These are phyloP conservation scores for Triticum timopheevii DNA, from an alignment of 176 grass and related monocot species.

Conservation along the genomic window DNA sequence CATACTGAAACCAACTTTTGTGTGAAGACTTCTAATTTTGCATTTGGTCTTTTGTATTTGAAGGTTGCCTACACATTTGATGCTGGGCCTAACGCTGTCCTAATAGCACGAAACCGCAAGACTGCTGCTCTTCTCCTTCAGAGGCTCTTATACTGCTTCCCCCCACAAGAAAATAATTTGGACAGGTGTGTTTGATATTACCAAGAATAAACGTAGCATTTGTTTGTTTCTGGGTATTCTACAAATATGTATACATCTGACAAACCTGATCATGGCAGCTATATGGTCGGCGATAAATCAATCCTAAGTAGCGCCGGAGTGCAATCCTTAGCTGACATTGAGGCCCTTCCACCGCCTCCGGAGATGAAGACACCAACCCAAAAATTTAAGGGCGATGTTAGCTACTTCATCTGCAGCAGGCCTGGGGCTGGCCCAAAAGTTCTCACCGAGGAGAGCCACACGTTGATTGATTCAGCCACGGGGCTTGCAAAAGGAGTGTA, in stretches of 20 bases:
- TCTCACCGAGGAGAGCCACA: slow-evolving; percentile 17
- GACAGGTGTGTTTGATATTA: slow-evolving; percentile 42
- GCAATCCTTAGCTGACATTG: slow-evolving; percentile 62
- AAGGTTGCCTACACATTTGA: slow-evolving; percentile 96
- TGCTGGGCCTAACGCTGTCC: slow-evolving; percentile 86
- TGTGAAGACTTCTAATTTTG: no score
- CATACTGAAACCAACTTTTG: neutral
- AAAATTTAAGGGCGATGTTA: slow-evolving; percentile 45
- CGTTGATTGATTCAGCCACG: slow-evolving; percentile 43
- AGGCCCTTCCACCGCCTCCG: slow-evolving; percentile 55
- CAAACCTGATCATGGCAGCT: slow-evolving; percentile 44
- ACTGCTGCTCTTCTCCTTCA: slow-evolving; percentile 65
- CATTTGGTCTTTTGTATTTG: neutral
- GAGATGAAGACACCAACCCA: slow-evolving; percentile 54
- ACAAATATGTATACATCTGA: slow-evolving; percentile 19
- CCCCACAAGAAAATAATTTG: slow-evolving; percentile 73
- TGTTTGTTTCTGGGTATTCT: neutral
- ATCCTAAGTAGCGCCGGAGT: slow-evolving; percentile 65
- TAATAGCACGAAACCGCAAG: slow-evolving; percentile 76
- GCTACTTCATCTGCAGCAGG: slow-evolving; percentile 56
- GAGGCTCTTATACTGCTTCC: slow-evolving; percentile 73
- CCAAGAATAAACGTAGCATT: neutral
- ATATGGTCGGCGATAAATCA: slow-evolving; percentile 87
- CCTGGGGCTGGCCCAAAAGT: slow-evolving; percentile 44
- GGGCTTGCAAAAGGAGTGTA: slow-evolving; percentile 46